Percentiles rank a stretch among this genome's conserved stretches.
Conservation (phyloP, 75 land plant species). For the Picea glauca region DNA sequence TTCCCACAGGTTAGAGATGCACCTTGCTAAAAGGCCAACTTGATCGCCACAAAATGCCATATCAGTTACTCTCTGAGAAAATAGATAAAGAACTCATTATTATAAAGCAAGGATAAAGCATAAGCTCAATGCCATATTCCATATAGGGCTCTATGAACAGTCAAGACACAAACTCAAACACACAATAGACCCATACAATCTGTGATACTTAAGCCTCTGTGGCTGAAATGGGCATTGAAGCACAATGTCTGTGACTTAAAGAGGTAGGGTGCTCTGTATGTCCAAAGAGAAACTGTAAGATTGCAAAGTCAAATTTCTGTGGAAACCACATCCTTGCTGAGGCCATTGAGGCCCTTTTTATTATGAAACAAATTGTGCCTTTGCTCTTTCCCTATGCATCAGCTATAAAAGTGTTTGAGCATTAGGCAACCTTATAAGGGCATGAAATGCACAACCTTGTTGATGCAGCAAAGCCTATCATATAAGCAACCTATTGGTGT, state of each 20-base stretch:
- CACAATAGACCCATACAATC: neutral
- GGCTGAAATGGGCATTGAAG: neutral
- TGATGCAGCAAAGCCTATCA: too few relatives aligned
- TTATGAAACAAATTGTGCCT: neutral
- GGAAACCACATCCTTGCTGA: neutral
- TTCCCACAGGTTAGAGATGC: slow-evolving; percentile 2
- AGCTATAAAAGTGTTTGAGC: neutral
- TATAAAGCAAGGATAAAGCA: neutral
- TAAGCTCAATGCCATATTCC: slow-evolving; percentile 1
- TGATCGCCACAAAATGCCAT: slow-evolving; percentile 23
- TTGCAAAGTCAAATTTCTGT: neutral
- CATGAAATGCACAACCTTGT: too few relatives aligned
- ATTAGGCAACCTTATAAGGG: too few relatives aligned
- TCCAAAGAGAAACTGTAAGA: neutral
- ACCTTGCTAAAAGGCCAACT: slow-evolving; percentile 18
- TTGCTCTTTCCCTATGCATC: neutral
- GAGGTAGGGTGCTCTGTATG: neutral
- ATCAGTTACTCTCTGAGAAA: slow-evolving; percentile 20
- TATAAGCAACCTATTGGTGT: too few relatives aligned
- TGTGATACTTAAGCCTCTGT: neutral
- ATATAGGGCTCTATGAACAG: neutral
- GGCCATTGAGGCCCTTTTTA: neutral
- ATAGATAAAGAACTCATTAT: neutral
- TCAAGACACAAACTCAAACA: neutral
- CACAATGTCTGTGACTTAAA: neutral